Evolutionary conservation across 2,329 filamentous ascomycete species (phyloP).

Genomic region (Dactylella cylindrospora): DNA sequence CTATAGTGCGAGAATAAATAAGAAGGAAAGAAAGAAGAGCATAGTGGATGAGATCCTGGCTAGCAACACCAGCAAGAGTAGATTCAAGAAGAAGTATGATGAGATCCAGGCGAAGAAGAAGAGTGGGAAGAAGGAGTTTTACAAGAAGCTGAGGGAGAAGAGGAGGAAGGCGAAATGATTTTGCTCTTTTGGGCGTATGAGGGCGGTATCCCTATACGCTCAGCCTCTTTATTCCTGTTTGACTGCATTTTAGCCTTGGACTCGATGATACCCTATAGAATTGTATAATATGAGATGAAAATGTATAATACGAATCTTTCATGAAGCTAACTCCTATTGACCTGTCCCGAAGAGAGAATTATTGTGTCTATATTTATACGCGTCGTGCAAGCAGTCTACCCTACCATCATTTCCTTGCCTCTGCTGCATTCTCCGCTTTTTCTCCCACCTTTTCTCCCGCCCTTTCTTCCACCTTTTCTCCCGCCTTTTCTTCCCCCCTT

Average conservation of each 20-base stretch:
- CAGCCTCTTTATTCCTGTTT: conserved; percentile 27
- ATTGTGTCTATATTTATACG: too few species aligned
- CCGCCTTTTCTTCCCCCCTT: neutral
- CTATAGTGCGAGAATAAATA: conserved; percentile 75
- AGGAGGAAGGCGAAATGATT: conserved; percentile 52
- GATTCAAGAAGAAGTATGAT: conserved; percentile 83
- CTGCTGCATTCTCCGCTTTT: too few species aligned
- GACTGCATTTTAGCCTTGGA: too few species aligned
- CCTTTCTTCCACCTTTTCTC: neutral
- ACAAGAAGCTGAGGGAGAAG: conserved; percentile 73
- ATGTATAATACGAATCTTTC: too few species aligned
- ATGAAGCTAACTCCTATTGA: too few species aligned
- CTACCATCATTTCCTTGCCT: too few species aligned
- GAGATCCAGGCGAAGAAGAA: conserved; percentile 79
- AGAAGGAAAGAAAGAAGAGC: conserved; percentile 83
- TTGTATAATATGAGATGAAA: conserved; percentile 26
- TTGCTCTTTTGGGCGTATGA: too few species aligned
- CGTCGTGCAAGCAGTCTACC: too few species aligned
- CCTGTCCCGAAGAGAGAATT: too few species aligned
- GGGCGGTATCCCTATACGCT: too few species aligned
- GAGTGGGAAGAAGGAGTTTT: conserved; percentile 85
- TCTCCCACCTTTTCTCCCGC: too few species aligned
- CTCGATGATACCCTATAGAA: conserved; percentile 41
- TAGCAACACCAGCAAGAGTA: conserved; percentile 64
- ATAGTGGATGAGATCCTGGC: conserved; percentile 82